Evolutionary conservation across 306 rosid species (phyloP).

Genomic region (Cucumis sativus): DNA sequence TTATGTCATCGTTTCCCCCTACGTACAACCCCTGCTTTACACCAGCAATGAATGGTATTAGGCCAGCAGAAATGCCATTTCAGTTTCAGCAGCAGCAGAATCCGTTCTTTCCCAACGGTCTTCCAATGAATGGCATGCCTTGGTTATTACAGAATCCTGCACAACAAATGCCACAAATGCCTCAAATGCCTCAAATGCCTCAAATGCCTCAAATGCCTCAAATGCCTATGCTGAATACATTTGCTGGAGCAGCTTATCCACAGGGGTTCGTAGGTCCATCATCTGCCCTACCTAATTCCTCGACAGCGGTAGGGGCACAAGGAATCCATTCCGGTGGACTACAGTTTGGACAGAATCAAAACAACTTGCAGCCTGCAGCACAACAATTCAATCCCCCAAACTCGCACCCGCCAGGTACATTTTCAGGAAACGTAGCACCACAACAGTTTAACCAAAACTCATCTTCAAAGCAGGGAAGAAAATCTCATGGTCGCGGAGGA

Average conservation of each 20-base stretch:
- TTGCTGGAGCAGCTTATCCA: conserved; percentile 26
- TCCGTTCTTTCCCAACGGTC: conserved; percentile 29
- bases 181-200: conserved; percentile 59
- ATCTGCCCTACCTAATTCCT: conserved; percentile 26
- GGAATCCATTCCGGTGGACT: conserved; percentile 21
- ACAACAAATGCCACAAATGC: conserved; percentile 36
- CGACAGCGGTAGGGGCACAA: conserved; percentile 17
- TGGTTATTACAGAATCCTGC: conserved; percentile 36
- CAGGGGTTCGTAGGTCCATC: conserved; percentile 32
- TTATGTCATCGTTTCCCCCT: conserved; percentile 32
- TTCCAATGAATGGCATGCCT: conserved; percentile 34
- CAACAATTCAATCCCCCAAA: conserved; percentile 27
- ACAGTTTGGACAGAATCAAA: conserved; percentile 22
- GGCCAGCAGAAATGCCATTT: conserved; percentile 37
- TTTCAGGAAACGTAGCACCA: conserved; percentile 18
- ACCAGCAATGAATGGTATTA: conserved; percentile 27
- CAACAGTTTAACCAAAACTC: conserved; percentile 37
- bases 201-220: conserved; percentile 68
- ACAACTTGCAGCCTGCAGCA: conserved; percentile 18
- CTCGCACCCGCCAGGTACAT: conserved; percentile 16
- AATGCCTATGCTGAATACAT: conserved; percentile 32
- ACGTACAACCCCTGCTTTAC: conserved; percentile 16
- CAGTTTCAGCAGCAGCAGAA: conserved; percentile 42
- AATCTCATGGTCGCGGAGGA: conserved; percentile 28
- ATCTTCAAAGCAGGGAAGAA: conserved; percentile 35